Conservation (phyloP, 768 basidiomycete genomes). For the Phlebiopsis flavidoalba region DNA sequence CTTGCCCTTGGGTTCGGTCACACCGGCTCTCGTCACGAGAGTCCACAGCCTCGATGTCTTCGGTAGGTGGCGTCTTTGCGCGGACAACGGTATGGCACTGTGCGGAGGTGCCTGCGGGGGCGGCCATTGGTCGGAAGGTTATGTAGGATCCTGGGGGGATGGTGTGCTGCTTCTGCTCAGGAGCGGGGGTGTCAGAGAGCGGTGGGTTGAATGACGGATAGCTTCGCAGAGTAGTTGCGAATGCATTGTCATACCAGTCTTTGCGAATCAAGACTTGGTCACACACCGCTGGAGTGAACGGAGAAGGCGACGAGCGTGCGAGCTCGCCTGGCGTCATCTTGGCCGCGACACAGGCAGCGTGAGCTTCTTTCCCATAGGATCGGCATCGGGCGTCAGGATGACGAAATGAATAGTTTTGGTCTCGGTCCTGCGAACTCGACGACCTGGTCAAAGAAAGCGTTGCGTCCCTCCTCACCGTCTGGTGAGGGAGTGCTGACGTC, state of each 20-base stretch:
- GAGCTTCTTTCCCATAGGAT: slow-evolving; percentile 78
- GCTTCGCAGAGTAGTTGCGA: slow-evolving; percentile 54
- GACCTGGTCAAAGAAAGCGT: slow-evolving; percentile 66
- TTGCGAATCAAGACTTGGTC: slow-evolving; percentile 83
- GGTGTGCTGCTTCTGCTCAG: slow-evolving; percentile 18
- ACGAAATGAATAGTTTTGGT: slow-evolving; percentile 86
- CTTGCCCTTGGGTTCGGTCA: slow-evolving; percentile 46
- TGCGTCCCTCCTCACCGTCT: slow-evolving; percentile 52
- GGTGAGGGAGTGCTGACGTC: slow-evolving; percentile 50
- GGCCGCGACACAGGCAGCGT: slow-evolving; percentile 79
- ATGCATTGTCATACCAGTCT: slow-evolving; percentile 78
- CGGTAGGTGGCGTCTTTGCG: slow-evolving; percentile 65
- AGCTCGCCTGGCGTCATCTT: slow-evolving; percentile 73
- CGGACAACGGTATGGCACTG: slow-evolving; percentile 36
- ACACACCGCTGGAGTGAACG: slow-evolving; percentile 80
- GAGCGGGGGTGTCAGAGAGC: slow-evolving; percentile 11
- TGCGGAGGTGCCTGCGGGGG: slow-evolving; percentile 14
- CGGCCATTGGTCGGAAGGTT: slow-evolving; percentile 14
- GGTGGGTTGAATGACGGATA: slow-evolving; percentile 43
- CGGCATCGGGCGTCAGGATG: slow-evolving; percentile 79
- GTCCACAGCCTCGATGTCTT: slow-evolving; percentile 67
- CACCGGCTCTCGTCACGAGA: slow-evolving; percentile 54
- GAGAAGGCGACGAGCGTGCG: slow-evolving; percentile 80
- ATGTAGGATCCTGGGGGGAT: slow-evolving; percentile 14
- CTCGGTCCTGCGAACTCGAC: slow-evolving; percentile 81